Evolutionary conservation across 768 basidiomycete genomes (phyloP).

Genomic region (Amanita pallidorosea): DNA sequence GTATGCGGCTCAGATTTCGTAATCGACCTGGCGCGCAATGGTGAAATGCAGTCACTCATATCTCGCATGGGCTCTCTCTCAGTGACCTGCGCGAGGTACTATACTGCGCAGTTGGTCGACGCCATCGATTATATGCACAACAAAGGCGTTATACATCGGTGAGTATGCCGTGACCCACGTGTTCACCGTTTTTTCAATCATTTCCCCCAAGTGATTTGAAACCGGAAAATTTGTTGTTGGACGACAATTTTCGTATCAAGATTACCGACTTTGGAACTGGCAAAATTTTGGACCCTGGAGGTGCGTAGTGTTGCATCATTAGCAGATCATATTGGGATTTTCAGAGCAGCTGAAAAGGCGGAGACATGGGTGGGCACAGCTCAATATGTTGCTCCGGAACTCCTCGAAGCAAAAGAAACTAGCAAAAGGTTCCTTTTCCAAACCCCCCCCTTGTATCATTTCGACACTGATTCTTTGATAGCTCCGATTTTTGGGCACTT

Average conservation of each 20-base stretch:
- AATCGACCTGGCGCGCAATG: slow-evolving; percentile 65
- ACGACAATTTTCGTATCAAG: slow-evolving; percentile 76
- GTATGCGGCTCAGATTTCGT: slow-evolving; percentile 52
- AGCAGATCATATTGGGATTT: slow-evolving; percentile 20
- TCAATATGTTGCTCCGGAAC: slow-evolving; percentile 83
- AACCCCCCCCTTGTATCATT: slow-evolving; percentile 1
- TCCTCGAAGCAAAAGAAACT: slow-evolving; percentile 64
- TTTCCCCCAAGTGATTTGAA: slow-evolving; percentile 52
- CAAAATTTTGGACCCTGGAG: slow-evolving; percentile 43
- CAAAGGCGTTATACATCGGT: slow-evolving; percentile 85
- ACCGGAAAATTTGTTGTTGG: slow-evolving; percentile 86
- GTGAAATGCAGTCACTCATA: slow-evolving; percentile 66
- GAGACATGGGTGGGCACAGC: slow-evolving; percentile 85
- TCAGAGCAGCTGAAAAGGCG: slow-evolving; percentile 29
- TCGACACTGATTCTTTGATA: slow-evolving; percentile 18
- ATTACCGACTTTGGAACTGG: slow-evolving; percentile 98
- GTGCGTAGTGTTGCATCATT: slow-evolving; percentile 17
- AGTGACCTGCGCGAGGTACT: slow-evolving; percentile 64
- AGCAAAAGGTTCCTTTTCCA: slow-evolving; percentile 50
- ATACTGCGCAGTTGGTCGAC: slow-evolving; percentile 84
- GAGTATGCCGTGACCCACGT: slow-evolving; percentile 7
- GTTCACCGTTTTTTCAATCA: background rate
- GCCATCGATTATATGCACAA: slow-evolving; percentile 86
- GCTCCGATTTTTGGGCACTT: slow-evolving; percentile 92
- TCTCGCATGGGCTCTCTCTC: slow-evolving; percentile 81